Percentiles rank a stretch among this genome's conserved stretches.
Evolutionary conservation across 495 filamentous ascomycete genomes (phyloP).

Genomic region (Neurospora sp.): DNA sequence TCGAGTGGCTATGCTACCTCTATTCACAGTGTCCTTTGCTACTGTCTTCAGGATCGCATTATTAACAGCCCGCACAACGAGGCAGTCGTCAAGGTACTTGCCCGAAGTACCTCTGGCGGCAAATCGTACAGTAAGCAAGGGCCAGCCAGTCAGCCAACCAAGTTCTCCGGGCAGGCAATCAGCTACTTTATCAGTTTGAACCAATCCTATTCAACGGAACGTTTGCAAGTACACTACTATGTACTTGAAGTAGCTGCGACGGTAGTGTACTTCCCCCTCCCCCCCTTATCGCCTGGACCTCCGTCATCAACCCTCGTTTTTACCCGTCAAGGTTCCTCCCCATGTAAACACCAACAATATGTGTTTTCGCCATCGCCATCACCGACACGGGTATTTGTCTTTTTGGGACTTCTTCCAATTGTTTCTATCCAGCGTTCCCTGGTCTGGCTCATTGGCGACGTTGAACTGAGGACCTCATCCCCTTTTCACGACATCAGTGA

Average conservation of each 20-base stretch:
- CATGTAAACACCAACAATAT: not conserved
- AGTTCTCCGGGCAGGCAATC: not conserved
- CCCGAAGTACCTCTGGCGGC: not conserved
- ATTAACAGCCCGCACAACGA: not conserved
- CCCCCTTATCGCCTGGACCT: not conserved
- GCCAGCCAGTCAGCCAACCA: not conserved
- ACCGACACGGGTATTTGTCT: not conserved
- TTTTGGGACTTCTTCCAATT: not conserved
- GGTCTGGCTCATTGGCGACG: not conserved
- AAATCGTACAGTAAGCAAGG: not conserved
- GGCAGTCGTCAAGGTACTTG: not conserved
- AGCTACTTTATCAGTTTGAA: not conserved
- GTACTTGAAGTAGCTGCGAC: not conserved
- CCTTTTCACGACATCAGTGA: not conserved
- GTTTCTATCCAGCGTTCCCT: not conserved
- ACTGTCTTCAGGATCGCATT: not conserved
- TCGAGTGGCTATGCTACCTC: not conserved
- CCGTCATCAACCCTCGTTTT: not conserved
- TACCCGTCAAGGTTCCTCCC: not conserved
- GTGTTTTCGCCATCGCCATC: not conserved
- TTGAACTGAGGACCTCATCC: not conserved
- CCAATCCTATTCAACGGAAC: not conserved
- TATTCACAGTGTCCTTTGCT: not conserved
- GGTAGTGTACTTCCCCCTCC: not conserved
- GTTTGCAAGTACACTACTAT: not conserved